Conservation (phyloP, 805 yeast genomes). For the Lipomyces oligophaga region DNA sequence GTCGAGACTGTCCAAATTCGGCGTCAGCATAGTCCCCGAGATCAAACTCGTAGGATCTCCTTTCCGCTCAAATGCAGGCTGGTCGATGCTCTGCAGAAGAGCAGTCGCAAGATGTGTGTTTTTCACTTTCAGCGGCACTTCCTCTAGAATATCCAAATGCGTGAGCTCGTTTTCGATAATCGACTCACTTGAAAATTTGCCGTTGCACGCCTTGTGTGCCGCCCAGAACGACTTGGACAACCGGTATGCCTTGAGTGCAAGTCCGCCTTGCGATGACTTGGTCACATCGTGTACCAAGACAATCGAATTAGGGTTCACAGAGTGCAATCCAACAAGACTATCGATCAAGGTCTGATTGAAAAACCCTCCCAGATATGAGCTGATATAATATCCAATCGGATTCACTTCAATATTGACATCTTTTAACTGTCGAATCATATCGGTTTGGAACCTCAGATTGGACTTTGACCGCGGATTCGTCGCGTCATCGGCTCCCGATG, state of each 20-base stretch:
- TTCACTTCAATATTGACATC: constrained; percentile 63
- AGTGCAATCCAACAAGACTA: constrained; percentile 62
- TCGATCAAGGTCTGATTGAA: constrained; percentile 61
- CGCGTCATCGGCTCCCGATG: constrained; percentile 51
- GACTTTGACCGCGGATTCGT: constrained; percentile 59
- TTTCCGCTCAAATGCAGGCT: constrained; percentile 17
- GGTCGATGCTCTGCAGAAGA: constrained; percentile 41
- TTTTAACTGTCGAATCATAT: constrained; percentile 57
- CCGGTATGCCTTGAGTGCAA: constrained; percentile 65
- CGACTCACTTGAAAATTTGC: constrained; percentile 62
- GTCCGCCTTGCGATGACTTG: constrained; percentile 54
- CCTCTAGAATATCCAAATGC: constrained; percentile 65
- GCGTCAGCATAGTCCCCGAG: constrained; percentile 23
- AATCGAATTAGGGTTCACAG: constrained; percentile 49
- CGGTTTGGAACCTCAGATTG: constrained; percentile 65
- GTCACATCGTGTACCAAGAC: constrained; percentile 56
- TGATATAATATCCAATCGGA: constrained; percentile 77
- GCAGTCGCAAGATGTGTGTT: constrained; percentile 65
- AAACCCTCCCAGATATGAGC: constrained; percentile 65
- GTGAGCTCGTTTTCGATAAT: constrained; percentile 58
- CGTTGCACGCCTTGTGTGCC: constrained; percentile 44
- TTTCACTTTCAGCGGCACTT: constrained; percentile 60
- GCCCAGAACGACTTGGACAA: constrained; percentile 59
- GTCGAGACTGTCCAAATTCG: constrained; percentile 41
- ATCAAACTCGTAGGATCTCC: constrained; percentile 19